A percentile compares a stretch with the other conserved stretches of the same genome.
These are phyloP conservation scores for Chenopodium berlandieri DNA, from an alignment of 148 eudicot genomes.

Conservation along the genomic window DNA sequence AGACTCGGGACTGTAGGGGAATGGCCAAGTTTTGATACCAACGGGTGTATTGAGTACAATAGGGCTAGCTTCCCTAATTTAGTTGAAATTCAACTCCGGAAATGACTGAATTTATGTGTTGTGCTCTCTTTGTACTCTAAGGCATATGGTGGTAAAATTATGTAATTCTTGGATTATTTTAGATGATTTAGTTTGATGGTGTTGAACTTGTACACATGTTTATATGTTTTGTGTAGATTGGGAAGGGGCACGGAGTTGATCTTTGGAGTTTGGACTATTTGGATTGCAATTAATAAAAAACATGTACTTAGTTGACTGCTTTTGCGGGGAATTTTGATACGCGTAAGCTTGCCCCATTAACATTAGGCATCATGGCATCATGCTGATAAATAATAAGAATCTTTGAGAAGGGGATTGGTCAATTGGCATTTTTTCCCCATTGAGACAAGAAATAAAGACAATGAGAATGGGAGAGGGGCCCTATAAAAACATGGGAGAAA, in stretches of 20 bases:
- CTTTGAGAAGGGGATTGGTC: not conserved
- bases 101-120: too few relatives aligned
- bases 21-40: not conserved
- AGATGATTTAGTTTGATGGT: not conserved
- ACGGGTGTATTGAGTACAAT: too few relatives aligned
- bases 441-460: not conserved
- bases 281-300: not conserved
- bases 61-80: too few relatives aligned
- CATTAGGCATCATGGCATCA: not conserved
- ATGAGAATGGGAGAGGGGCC: not conserved
- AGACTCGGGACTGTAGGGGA: not conserved
- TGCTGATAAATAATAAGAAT: not conserved
- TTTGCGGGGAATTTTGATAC: not conserved
- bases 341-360: not conserved
- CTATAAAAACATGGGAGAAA: not conserved
- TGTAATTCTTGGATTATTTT: not conserved
- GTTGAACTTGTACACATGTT: not conserved
- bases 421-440: not conserved
- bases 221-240: not conserved
- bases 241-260: not conserved
- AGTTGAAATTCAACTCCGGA: too few relatives aligned
- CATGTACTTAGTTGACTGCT: not conserved
- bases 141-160: not conserved
- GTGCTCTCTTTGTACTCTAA: too few relatives aligned
- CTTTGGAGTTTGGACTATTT: not conserved